Base-by-base conservation (phyloP, 1,284 basidiomycete genomes). In the Fomitopsis betulina region DNA sequence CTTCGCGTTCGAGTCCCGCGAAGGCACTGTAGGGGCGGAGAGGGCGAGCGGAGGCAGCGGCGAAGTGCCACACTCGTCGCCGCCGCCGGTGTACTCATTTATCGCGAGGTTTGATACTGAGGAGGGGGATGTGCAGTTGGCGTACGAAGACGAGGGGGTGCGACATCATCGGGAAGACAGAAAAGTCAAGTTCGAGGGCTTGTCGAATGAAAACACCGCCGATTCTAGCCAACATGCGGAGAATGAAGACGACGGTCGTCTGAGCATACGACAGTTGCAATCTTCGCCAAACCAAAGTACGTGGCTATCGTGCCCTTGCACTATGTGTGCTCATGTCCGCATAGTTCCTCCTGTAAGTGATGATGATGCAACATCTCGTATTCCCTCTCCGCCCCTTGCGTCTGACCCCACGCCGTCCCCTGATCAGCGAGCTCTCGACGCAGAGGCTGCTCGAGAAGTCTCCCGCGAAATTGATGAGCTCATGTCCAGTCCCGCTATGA, bases 391-490 rank as follows among this genome's bases (percentile, higher is more conserved):
- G 0, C 58, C 59, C 8, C 40, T 32, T 9, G 58, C 60, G 5
- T 60, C 21, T 5, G 25, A 21, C 51, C 40, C 49, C 5, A 30
- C 40, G 7, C 55, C 58, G 6, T 15, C n/a, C 63, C 65, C 0
- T 9, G 76, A 79, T 17, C 76, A 79, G 59, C 62, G 69, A 1
- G 75, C 76, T 7, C 74, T 81, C 30, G 83, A 86, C 63, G 82
- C 80, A 2, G 87, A 86, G 9, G 87, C 84, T 21, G 86, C 86
- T 3, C 78, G 84, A 15, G 86, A 87, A 68, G 77, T 91, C 2
- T 79, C 80, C 9, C 78, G 81, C 10, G 88, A 89, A 65, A 65
- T 89, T 57, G 84, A 87, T 58, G 74, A 79, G 6, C 68, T 87
- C 19, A 77, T 75, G 58, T 81, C 81, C 61, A 77, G 67, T 58